Evolutionary conservation across 163 green algal genomes (phyloP).

Genomic region (Chloromonas sp.): DNA sequence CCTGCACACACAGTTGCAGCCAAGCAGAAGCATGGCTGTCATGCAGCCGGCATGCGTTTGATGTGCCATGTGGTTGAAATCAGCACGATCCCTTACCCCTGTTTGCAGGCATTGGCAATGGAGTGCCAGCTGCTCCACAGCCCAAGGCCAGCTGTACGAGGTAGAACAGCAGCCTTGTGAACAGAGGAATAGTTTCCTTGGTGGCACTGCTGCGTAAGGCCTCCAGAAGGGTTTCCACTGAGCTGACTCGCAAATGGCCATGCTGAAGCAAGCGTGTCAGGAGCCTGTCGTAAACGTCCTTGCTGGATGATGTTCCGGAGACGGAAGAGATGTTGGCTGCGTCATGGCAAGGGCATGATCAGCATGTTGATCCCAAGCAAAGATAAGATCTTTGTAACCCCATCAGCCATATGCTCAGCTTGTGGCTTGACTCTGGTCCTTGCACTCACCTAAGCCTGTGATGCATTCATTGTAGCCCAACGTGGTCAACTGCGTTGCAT

Average conservation of each 20-base stretch:
- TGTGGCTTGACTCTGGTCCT: too few species aligned
- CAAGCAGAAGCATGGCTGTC: background rate
- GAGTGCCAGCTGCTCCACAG: slow-evolving; percentile 52
- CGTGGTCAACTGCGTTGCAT: too few species aligned
- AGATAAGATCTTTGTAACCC: too few species aligned
- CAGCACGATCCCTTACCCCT: background rate
- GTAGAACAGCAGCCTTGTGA: slow-evolving; percentile 44
- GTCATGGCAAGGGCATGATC: too few species aligned
- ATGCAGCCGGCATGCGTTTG: too few species aligned
- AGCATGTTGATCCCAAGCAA: too few species aligned
- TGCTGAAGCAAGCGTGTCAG: slow-evolving; percentile 27
- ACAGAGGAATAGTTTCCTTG: background rate
- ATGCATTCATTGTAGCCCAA: too few species aligned
- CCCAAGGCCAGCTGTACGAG: slow-evolving; percentile 58
- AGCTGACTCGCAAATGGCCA: slow-evolving; percentile 28
- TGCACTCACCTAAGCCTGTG: too few species aligned
- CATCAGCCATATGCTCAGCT: too few species aligned
- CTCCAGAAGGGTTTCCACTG: slow-evolving; percentile 32
- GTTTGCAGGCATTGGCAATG: slow-evolving; percentile 17
- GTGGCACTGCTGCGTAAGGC: slow-evolving; percentile 8
- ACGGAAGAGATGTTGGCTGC: too few species aligned
- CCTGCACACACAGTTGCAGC: background rate
- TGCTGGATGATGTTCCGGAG: background rate
- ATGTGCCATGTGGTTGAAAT: too few species aligned
- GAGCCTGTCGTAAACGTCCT: slow-evolving; percentile 6